Evolutionary conservation across 2,329 filamentous ascomycete species (phyloP), one percentile per base, ranked within the genome.

Genomic region (Coniochaeta ligniaria): DNA sequence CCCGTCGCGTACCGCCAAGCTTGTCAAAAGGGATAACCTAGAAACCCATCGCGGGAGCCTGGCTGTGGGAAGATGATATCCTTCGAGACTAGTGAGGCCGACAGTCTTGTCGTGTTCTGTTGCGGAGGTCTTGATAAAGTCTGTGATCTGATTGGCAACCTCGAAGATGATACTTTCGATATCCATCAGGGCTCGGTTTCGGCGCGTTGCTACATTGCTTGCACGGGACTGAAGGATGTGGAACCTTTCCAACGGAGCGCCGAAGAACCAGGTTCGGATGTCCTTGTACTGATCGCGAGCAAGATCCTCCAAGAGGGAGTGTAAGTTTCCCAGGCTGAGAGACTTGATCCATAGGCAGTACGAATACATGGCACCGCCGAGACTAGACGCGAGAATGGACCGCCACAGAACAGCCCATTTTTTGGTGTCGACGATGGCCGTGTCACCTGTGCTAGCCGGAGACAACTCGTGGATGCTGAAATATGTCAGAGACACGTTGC

Each of bases 301-400:
- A 38, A 82, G 76, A 60, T 87, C 82, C 11, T 82, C 78, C 2
- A 91, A 76, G 24, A 89, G 76, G 45, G 83, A 74, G 12, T 76
- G 73, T 1, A 91, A 76, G 67, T 88, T 84, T 59, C 83, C 77
- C 11, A 91, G 78, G 64, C 88, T 83, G 41, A 92, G 76, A 28
- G 79, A 77, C 60, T 81, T 83, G 60, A 91, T 82, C 71, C 89
- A 90, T 41, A 83, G 78, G 66, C 84, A 89, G 69, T 92, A 92
- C 0, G 88, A 87, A 63, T 85, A 88, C 20, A 84, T 74, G 0
- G 88, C 90, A 64, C 76, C 73, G 26, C 80, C 83, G 50, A 87
- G 73, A 61, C 85, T 85, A 9, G 88, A 91, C 8, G 85, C 75
- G 61, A 89, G 82, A 64, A 91, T 83, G 2, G 86, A 86, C 58